Base-by-base conservation (phyloP, 306 rosid species). In the Albizia julibrissin region DNA sequence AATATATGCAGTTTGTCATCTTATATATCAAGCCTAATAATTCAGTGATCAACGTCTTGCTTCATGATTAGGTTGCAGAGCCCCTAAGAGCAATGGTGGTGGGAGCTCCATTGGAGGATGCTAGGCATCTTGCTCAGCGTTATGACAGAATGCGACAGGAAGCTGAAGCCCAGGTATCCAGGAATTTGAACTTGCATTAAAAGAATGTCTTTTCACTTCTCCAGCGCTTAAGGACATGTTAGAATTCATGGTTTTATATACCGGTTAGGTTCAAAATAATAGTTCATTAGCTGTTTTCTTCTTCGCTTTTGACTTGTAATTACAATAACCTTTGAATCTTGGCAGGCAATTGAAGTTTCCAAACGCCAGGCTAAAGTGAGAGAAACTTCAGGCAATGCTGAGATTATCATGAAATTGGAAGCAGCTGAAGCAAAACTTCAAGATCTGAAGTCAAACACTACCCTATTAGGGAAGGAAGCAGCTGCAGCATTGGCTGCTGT, bases 21-120 rank as follows among this genome's bases (percentile, higher is more conserved):
- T 34, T 67, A 73, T 68, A 19, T 37, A 21, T 67, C 37, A 67
- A 26, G 73, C 54, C 74, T 72, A 15, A 72, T 72, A 73, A 79
- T 31, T 65, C 43, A 26, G 74, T 77, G 74, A 62, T 79, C 82
- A 79, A 62, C 80, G 24, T 79, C 31, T 34, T 89, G 71, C 73
- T 81, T 64, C 29, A 66, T 78, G 80, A 62, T 76, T 86, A 94
- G 98, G 98, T 94, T 76, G 98, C 93, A 77, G 97, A 94, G 88
- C 98, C 98, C 76, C 85, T 94, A 75, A 84, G 97, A 87, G 98
- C 98, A 68, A 91, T 94, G 98, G 93, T 94, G 79, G 85, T 94
- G 90, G 98, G 98, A 59, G 89, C 97, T 87, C 97, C 98, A 44
- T 87, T 94, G 84, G 97, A 94, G 81, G 98, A 94, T 88, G 98